Conservation (phyloP, 805 yeast species). For the Candida vaughaniae region DNA sequence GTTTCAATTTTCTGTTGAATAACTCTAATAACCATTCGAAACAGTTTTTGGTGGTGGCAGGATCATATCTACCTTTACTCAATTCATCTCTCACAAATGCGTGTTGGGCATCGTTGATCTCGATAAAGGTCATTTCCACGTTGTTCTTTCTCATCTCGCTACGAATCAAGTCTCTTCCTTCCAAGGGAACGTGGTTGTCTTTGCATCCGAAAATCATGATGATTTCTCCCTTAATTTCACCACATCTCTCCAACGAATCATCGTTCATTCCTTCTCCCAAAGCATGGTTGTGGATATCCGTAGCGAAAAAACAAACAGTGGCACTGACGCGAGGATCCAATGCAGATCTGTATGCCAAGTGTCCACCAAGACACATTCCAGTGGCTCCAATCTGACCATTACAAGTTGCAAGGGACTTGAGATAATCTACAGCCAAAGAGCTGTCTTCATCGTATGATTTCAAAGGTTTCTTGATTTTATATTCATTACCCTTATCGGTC, state of each 20-base stretch:
- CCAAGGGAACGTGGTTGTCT: slow-evolving; percentile 79
- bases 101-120: slow-evolving; percentile 77
- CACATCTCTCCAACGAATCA: slow-evolving; percentile 59
- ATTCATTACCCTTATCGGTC: slow-evolving; percentile 70
- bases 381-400: slow-evolving; percentile 77
- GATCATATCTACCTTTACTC: slow-evolving; percentile 79
- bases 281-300: slow-evolving; percentile 71
- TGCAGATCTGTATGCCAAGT: slow-evolving; percentile 69
- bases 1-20: slow-evolving; percentile 64
- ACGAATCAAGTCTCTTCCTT: slow-evolving; percentile 72
- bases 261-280: slow-evolving; percentile 64
- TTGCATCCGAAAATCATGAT: slow-evolving; percentile 73
- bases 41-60: slow-evolving; percentile 70
- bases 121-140: slow-evolving; percentile 69
- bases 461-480: slow-evolving; percentile 65
- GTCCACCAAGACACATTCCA: slow-evolving; percentile 89
- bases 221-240: slow-evolving; percentile 58
- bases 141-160: slow-evolving; percentile 53
- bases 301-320: slow-evolving; percentile 74
- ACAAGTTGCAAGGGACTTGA: slow-evolving; percentile 57
- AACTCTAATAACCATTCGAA: slow-evolving; percentile 67
- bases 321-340: slow-evolving; percentile 65
- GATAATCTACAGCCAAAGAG: slow-evolving; percentile 60
- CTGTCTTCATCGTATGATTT: slow-evolving; percentile 77
- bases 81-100: slow-evolving; percentile 79